These are phyloP conservation scores for Secale cereale DNA, from an alignment of 176 grass and related monocot genomes.

Conservation along the genomic window DNA sequence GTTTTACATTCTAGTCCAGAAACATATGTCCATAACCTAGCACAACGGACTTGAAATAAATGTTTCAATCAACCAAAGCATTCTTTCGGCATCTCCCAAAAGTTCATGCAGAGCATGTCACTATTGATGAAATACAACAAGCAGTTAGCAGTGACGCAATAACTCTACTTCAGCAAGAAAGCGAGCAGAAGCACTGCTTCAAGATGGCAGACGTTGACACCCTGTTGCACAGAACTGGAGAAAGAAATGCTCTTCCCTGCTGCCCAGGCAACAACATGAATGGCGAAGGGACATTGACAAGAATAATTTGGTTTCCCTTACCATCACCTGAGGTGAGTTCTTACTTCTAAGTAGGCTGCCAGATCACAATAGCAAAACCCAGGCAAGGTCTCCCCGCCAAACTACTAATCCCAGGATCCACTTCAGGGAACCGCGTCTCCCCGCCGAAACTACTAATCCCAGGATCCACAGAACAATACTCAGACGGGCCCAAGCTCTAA, in stretches of 20 bases:
- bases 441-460: background rate
- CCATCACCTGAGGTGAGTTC: background rate
- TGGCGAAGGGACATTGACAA: background rate
- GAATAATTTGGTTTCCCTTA: background rate
- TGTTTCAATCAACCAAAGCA: background rate
- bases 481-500: background rate
- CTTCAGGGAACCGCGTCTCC: background rate
- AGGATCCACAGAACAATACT: background rate
- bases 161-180: constrained; percentile 2
- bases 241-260: background rate
- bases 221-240: background rate
- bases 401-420: constrained; percentile 14
- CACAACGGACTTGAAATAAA: no score
- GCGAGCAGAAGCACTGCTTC: background rate
- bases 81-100: background rate
- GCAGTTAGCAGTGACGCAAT: background rate
- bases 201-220: constrained; percentile 10
- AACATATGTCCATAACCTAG: background rate
- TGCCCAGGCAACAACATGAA: background rate
- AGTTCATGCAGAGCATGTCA: background rate
- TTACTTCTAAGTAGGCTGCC: background rate
- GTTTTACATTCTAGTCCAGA: background rate
- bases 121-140: background rate
- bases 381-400: background rate
- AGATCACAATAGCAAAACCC: background rate